phyloP scores from a whole-genome alignment of 129 eudicot genomes.

The Tagetes erecta region DNA sequence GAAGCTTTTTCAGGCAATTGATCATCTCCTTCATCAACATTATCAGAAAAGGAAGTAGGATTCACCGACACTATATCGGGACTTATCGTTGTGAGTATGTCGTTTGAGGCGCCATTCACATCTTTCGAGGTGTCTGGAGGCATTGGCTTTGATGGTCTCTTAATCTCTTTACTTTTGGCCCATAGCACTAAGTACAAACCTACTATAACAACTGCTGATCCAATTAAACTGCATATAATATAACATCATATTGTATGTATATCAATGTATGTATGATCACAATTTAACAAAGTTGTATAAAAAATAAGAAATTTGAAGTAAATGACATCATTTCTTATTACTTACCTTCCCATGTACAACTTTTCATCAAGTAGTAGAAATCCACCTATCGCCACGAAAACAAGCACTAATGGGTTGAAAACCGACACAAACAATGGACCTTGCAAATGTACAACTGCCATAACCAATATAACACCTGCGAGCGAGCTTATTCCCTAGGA shows the following conservation, averaged over 20 bases:
- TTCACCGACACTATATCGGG: not conserved
- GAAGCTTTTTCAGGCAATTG: not conserved
- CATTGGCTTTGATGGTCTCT: conserved; percentile 21
- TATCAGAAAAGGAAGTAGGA: not conserved
- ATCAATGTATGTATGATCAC: not conserved
- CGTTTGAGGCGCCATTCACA: conserved; percentile 2
- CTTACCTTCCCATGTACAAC: conserved; percentile 67
- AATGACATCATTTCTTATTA: not conserved
- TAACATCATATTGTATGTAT: not conserved
- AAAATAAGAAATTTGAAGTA: not conserved
- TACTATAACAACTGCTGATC: conserved; percentile 39
- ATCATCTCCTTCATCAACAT: conserved; percentile 7
- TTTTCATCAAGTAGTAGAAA: conserved; percentile 51
- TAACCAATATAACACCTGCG: conserved; percentile 20
- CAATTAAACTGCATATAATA: conserved; percentile 45
- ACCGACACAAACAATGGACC: conserved; percentile 63
- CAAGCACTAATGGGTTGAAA: conserved; percentile 55
- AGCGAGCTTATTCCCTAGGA: conserved; percentile 52
- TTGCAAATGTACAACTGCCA: conserved; percentile 41
- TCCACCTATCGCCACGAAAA: conserved; percentile 52
- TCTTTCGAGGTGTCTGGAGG: conserved; percentile 27
- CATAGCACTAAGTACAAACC: conserved; percentile 70
- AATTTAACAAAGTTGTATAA: not conserved
- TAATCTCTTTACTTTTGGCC: conserved; percentile 59
- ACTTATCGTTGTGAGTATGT: not conserved